Percentiles rank a stretch among this genome's conserved stretches.
phyloP scores from a whole-genome alignment of 2,329 filamentous ascomycete genomes.

The Allantophomopsis cytisporea region DNA sequence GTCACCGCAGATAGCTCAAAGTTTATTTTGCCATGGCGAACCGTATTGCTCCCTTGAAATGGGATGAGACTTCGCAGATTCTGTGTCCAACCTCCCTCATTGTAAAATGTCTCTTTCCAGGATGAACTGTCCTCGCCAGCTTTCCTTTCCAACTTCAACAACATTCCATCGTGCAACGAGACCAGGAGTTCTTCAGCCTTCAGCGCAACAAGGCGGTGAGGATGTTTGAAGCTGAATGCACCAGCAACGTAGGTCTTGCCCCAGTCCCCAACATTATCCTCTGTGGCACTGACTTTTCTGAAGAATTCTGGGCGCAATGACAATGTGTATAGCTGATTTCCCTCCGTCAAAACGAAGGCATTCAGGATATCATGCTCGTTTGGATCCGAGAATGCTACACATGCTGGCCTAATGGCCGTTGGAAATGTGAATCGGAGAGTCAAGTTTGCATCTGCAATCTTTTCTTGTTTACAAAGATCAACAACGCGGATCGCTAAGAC shows the following conservation, averaged over 20 bases:
- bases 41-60: slow-evolving; percentile 49
- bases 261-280: slow-evolving; percentile 61
- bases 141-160: slow-evolving; percentile 56
- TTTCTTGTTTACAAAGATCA: slow-evolving; percentile 61
- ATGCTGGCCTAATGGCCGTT: slow-evolving; percentile 57
- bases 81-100: slow-evolving; percentile 58
- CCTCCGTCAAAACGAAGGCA: slow-evolving; percentile 66
- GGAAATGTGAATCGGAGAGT: slow-evolving; percentile 69
- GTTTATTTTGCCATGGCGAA: slow-evolving; percentile 48
- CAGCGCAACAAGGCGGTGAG: slow-evolving; percentile 69
- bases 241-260: slow-evolving; percentile 63
- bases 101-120: slow-evolving; percentile 65
- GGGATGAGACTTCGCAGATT: slow-evolving; percentile 53
- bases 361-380: slow-evolving; percentile 65
- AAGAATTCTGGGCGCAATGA: slow-evolving; percentile 77
- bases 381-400: slow-evolving; percentile 72
- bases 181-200: slow-evolving; percentile 63
- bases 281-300: slow-evolving; percentile 51
- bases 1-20: slow-evolving; percentile 57
- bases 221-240: slow-evolving; percentile 63
- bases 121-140: slow-evolving; percentile 30
- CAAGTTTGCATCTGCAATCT: slow-evolving; percentile 55
- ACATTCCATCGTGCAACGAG: slow-evolving; percentile 66
- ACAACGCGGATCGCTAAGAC: slow-evolving; percentile 72
- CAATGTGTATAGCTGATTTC: slow-evolving; percentile 73